Evolutionary conservation across 2,329 filamentous ascomycete species (phyloP).

Genomic region (Fusarium drepaniforme): DNA sequence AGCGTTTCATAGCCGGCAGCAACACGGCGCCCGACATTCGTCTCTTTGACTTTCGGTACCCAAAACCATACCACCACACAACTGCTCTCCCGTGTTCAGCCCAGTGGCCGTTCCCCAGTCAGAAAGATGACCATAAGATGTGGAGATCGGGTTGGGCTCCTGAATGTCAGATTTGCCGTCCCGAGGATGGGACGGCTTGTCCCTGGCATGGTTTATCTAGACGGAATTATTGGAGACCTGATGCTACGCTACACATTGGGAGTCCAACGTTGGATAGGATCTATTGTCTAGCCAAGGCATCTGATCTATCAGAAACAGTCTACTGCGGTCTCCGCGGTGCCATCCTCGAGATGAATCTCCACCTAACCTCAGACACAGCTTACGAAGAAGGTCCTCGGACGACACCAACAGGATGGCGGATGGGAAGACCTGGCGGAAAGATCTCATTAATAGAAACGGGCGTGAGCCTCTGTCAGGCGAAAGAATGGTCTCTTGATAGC

Average conservation of each 20-base stretch:
- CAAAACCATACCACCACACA: conserved; percentile 62
- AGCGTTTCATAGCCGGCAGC: conserved; percentile 64
- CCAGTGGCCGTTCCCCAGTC: conserved; percentile 50
- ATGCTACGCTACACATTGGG: conserved; percentile 61
- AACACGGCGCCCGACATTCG: conserved; percentile 58
- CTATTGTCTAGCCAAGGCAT: conserved; percentile 61
- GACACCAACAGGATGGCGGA: conserved; percentile 43
- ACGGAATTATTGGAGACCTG: conserved; percentile 60
- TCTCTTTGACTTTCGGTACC: conserved; percentile 67
- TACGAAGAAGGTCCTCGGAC: conserved; percentile 13
- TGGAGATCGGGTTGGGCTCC: conserved; percentile 25
- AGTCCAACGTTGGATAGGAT: conserved; percentile 49
- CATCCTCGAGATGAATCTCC: conserved; percentile 57
- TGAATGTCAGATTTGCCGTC: conserved; percentile 49
- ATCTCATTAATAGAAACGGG: conserved; percentile 49
- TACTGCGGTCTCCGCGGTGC: conserved; percentile 63
- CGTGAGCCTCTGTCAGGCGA: conserved; percentile 41
- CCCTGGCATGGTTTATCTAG: conserved; percentile 62
- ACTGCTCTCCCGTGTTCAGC: conserved; percentile 59
- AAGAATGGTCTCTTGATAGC: conserved; percentile 34
- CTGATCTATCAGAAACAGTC: conserved; percentile 60
- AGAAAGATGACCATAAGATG: conserved; percentile 28
- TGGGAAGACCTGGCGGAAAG: conserved; percentile 32
- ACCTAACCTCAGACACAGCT: conserved; percentile 41
- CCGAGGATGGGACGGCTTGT: conserved; percentile 50